These are phyloP conservation scores for Chrysochromulina tobinii DNA, from an alignment of 78 protist species.

Conservation along the genomic window DNA sequence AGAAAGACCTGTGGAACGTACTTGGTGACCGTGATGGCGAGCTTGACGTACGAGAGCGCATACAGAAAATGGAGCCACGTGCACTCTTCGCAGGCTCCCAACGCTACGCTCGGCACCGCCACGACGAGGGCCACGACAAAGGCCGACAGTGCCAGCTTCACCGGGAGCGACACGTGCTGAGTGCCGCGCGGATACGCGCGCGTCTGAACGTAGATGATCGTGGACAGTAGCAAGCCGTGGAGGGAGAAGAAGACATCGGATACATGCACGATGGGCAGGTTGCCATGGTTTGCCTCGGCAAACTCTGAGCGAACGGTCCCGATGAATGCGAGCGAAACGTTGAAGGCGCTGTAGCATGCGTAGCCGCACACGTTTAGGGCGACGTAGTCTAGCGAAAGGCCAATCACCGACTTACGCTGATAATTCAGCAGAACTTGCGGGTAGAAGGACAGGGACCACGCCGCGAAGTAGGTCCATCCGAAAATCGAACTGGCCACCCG, in stretches of 20 bases:
- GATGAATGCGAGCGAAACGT: conserved; percentile 45
- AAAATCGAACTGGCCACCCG: neutral
- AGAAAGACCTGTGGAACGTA: conserved; percentile 76
- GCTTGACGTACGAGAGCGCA: conserved; percentile 66
- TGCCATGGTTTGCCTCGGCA: conserved; percentile 26
- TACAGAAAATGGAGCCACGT: conserved; percentile 14
- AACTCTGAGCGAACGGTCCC: conserved; percentile 54
- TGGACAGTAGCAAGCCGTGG: no score
- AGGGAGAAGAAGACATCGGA: no score
- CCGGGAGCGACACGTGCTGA: no score
- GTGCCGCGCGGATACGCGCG: no score
- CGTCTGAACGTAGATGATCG: no score
- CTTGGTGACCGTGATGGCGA: conserved; percentile 74
- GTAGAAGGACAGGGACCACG: conserved; percentile 85
- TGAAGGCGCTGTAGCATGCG: conserved; percentile 73
- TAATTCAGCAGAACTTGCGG: conserved; percentile 70
- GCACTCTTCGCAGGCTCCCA: no score
- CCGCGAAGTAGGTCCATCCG: conserved; percentile 84
- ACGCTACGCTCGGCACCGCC: no score
- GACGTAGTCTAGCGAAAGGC: conserved; percentile 71
- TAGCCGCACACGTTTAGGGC: conserved; percentile 79
- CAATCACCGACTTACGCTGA: conserved; percentile 54
- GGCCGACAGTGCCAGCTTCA: no score
- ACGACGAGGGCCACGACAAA: no score
- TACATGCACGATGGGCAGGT: neutral